These are phyloP conservation scores for Chrysoporthe puriensis DNA, from an alignment of 2,329 filamentous ascomycete genomes.

Conservation along the genomic window DNA sequence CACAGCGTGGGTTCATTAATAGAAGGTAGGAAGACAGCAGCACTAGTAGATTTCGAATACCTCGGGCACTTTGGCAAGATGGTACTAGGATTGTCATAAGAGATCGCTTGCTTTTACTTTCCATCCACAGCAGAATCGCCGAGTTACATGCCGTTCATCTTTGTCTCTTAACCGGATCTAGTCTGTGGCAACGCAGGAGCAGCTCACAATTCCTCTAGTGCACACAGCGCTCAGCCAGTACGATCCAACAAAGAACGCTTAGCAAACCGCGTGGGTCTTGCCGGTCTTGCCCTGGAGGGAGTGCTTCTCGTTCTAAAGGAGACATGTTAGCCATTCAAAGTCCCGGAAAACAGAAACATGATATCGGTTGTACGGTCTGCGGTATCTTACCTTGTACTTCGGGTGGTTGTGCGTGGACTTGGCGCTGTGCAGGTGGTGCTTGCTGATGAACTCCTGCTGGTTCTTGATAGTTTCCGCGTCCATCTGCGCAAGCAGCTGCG, in stretches of 20 bases:
- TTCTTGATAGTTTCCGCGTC: constrained; percentile 72
- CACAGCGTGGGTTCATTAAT: no score
- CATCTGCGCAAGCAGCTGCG: constrained; percentile 72
- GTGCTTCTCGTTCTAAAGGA: constrained; percentile 71
- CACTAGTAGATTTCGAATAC: no score
- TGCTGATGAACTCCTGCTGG: constrained; percentile 67
- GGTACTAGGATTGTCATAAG: not conserved
- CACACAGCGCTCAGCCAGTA: not conserved
- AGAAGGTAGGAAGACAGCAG: no score
- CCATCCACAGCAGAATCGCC: not conserved
- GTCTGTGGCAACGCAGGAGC: not conserved
- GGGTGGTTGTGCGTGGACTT: constrained; percentile 57
- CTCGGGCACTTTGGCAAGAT: not conserved
- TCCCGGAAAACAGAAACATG: not conserved
- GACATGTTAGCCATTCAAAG: constrained; percentile 23
- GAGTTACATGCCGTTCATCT: not conserved
- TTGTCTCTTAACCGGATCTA: no score
- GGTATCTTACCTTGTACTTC: constrained; percentile 51
- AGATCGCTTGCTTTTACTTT: not conserved
- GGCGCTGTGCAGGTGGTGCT: constrained; percentile 56
- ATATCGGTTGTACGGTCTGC: not conserved
- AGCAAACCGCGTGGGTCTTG: constrained; percentile 89
- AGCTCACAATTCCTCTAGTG: not conserved
- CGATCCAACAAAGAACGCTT: constrained; percentile 32
- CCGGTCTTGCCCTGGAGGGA: constrained; percentile 87